Base-by-base conservation (phyloP, 441 rosid genomes). In the Syzygium syzygioides region DNA sequence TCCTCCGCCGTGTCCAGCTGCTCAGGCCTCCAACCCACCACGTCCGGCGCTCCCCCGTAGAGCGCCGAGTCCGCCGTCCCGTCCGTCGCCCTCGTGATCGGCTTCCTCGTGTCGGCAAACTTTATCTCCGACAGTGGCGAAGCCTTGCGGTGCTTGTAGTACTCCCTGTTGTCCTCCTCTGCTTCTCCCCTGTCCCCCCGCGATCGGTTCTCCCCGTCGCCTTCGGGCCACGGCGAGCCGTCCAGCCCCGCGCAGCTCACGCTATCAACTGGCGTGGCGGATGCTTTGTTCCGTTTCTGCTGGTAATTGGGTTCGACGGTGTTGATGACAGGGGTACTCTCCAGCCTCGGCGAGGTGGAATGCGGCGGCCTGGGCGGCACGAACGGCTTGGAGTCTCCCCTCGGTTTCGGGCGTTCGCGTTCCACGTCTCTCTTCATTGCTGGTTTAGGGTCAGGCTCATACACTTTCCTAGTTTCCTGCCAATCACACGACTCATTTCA, bases 1-100 rank as follows among this genome's bases (percentile, higher is more conserved):
- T 97, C 98, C 91, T 97, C 99, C 30, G 98, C 98, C 85, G 97
- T 93, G 50, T 95, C 98, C 11, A 95, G 91, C 95, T 96, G 97
- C 92, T 95, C 99, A 52, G 97, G 95, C 4, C 86, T 83, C 98
- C 98, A 96, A 83, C 94, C 95, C 19, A 93, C 89, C 79, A 89
- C 93, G 30, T 89, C 94, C 57, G 85, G 87, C 7, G 86, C 89
- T 17, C 84, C 93, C 18, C 92, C 66, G 11, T 88, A 60, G 8
- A 23, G 10, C 37, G 56, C 85, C 1, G 88, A 90, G 23, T 87
- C 89, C 4, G 91, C 95, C 0, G 92, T 92, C 60, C 95, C 95
- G 83, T 95, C 98, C 0, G 96, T 94, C 4, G 96, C 99, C 89
- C 94, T 92, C 6, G 95, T 93, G 13, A 97, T 93, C 2, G 98